phyloP scores from a whole-genome alignment of 2,329 filamentous ascomycete genomes.

The Aspergillus viridinutans region DNA sequence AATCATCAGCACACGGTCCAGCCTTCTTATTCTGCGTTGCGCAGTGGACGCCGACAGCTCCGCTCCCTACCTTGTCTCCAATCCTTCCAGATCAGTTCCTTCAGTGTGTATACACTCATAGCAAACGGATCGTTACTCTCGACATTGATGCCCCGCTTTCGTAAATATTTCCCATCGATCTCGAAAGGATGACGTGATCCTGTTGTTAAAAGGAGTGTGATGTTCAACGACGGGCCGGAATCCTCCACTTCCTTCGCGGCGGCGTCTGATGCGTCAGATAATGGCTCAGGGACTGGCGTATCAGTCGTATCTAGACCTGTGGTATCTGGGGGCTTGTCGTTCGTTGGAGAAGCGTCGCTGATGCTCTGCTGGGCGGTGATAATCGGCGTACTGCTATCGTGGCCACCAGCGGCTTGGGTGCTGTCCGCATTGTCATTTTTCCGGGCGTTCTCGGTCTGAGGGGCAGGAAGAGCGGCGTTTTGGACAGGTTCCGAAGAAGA shows the following conservation, averaged over 20 bases:
- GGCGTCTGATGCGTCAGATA: constrained; percentile 23
- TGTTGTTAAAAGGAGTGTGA: constrained; percentile 77
- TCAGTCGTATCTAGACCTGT: constrained; percentile 21
- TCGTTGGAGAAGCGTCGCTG: constrained; percentile 6
- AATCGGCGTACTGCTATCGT: constrained; percentile 18
- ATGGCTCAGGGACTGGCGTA: constrained; percentile 14
- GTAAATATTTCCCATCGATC: constrained; percentile 80
- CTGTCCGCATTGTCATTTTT: constrained; percentile 4
- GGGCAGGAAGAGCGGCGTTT: constrained; percentile 5
- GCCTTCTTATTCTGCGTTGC: neutral
- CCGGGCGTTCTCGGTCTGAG: constrained; percentile 11
- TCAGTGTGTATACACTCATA: constrained; percentile 89
- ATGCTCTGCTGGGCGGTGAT: constrained; percentile 11
- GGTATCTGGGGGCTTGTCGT: constrained; percentile 15
- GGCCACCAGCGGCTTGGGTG: constrained; percentile 17
- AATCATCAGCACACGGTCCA: neutral
- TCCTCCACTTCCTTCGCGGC: constrained; percentile 36
- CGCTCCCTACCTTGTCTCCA: constrained; percentile 66
- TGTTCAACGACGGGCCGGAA: constrained; percentile 42
- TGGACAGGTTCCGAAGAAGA: constrained; percentile 10
- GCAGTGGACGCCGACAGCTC: neutral
- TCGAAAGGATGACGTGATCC: constrained; percentile 85
- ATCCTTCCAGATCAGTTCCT: constrained; percentile 88
- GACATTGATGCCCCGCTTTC: constrained; percentile 72
- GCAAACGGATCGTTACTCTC: constrained; percentile 77